Evolutionary conservation across 345 rosid species (phyloP), one percentile per base, ranked within the genome.

Genomic region (Aquilaria sinensis): DNA sequence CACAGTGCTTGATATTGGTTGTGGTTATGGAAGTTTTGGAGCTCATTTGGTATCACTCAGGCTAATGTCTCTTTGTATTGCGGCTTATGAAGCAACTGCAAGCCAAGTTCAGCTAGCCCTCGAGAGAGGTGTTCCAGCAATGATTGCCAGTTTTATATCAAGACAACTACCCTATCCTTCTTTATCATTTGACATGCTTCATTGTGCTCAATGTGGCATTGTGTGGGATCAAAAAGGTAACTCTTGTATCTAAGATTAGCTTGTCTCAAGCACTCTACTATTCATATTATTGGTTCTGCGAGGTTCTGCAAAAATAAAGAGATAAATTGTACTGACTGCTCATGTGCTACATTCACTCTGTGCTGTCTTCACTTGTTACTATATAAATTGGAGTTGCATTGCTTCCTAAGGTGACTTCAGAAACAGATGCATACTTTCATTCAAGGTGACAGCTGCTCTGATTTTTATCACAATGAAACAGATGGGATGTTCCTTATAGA

Each of bases 21-120:
- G 99, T 47, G 99, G 99, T 29, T 94, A 88, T 80, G 97, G 97
- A 64, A 91, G 96, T 76, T 91, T 91, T 80, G 97, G 97, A 74
- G 91, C 96, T 63, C 96, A 94, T 81, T 67, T 94, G 64, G 81
- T 89, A 58, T 88, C 97, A 8, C 67, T 91, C 58, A 82, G 87
- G 62, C 53, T 94, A 67, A 89, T 94, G 97, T 69, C 90, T 72
- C 69, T 94, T 58, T 91, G 99, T 74, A 78, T 88, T 46, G 97
- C 99, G 1, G 84, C 82, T 70, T 91, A 94, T 70, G 99, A 94
- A 74, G 93, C 84, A 15, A 89, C 92, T 57, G 97, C 97, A 61
- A 94, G 97, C 76, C 97, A 94, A 85, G 99, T 91, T 58, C 99
- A 94, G 71, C 67, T 94, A 65, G 90, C 99, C 61, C 83, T 94